Evolutionary conservation across 2,329 filamentous ascomycete species (phyloP), one percentile per base, ranked within the genome.

Genomic region (Colletotrichum shisoi): DNA sequence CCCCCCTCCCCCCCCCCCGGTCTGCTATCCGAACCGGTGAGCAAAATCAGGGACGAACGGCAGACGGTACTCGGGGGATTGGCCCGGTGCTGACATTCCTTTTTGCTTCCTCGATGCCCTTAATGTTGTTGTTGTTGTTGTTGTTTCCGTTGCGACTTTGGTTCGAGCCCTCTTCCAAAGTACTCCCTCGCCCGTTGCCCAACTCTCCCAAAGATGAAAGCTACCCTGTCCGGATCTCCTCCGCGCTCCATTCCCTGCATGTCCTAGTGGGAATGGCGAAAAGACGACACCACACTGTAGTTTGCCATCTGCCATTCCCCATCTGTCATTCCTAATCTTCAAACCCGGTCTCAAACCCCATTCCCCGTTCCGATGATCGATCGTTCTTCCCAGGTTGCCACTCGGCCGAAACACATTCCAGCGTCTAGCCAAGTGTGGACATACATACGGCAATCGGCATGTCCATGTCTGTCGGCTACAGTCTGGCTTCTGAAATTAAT

Each of bases 341-440:
- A 42, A 40, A 4, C 37, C 12, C 15, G 19, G 19, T 13, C 37
- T 31, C 21, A 34, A 24, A 17, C 17, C 17, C 45, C 12, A 19
- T 39, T 39, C 21, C 34, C 19, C 57, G 17, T 59, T 37, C 46
- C 57, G 34, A 48, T 21, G 46, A 31, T 51, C 57, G 42, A 40
- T 59, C 45, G 34, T 13, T 49, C 45, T 27, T 24, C 27, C 45
- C 59, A 63, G 45, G 51, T 64, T 54, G 57, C 57, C 57, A 64
- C 40, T 42, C 57, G 42, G 27, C n/a, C 31, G 34, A 45, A 46
- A 52, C 49, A 54, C 60, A 58, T 67, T 63, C 46, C 60, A 45
- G 63, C 48, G 12, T 34, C 21, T 53, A 17, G 15, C 42, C 31
- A 42, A 3, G 42, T 19, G 5, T 39, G 8, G 21, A 48, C 44